Evolutionary conservation across 75 land plant genomes (phyloP).

Genomic region (Selaginella tamariscina): DNA sequence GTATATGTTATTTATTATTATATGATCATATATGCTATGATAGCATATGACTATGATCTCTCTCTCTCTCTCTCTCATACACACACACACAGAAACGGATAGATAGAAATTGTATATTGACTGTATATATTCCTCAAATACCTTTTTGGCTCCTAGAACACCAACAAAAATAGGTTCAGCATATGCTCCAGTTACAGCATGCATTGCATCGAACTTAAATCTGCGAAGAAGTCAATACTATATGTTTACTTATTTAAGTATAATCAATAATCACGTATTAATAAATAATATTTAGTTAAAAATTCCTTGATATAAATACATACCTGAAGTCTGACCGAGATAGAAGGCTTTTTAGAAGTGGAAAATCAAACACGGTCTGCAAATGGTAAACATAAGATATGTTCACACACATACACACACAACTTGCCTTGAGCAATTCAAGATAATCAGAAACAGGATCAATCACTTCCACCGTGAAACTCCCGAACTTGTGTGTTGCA

Average conservation of each 20-base stretch:
- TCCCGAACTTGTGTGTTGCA: slow-evolving; percentile 49
- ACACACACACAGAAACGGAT: too few relatives aligned
- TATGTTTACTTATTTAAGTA: background rate
- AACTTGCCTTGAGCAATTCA: slow-evolving; percentile 60
- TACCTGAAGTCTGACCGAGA: slow-evolving; percentile 76
- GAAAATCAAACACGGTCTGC: slow-evolving; percentile 84
- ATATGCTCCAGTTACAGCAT: slow-evolving; percentile 94
- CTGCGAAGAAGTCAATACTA: too few relatives aligned
- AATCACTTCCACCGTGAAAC: slow-evolving; percentile 70
- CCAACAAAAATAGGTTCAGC: slow-evolving; percentile 93
- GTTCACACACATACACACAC: slow-evolving; percentile 6
- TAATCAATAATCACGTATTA: background rate
- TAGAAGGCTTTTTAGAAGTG: slow-evolving; percentile 52
- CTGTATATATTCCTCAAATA: slow-evolving; percentile 17
- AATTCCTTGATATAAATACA: background rate
- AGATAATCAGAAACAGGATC: slow-evolving; percentile 89
- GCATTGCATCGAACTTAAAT: slow-evolving; percentile 95
- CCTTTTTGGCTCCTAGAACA: slow-evolving; percentile 55
- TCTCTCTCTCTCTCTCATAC: too few relatives aligned
- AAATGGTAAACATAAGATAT: slow-evolving; percentile 9
- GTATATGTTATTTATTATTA: too few relatives aligned
- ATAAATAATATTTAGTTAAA: background rate
- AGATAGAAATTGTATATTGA: too few relatives aligned
- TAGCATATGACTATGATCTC: too few relatives aligned
- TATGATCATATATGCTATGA: too few relatives aligned